phyloP scores from a whole-genome alignment of 2,329 filamentous ascomycete species.

The Colletotrichum sp. region DNA sequence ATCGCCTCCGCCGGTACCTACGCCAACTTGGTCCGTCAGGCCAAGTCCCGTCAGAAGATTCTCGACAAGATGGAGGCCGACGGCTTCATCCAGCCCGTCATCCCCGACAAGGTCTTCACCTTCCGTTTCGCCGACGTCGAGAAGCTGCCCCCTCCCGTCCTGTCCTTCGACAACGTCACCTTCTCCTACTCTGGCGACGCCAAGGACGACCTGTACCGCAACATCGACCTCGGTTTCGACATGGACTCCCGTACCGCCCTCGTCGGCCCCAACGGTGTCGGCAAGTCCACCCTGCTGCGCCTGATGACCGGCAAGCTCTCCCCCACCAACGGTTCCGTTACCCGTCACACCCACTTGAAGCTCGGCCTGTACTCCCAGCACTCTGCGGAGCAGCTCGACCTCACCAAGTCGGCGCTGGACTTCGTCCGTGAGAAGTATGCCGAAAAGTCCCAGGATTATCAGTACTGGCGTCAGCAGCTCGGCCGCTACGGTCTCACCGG shows the following conservation, averaged over 20 bases:
- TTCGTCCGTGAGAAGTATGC: conserved; percentile 97
- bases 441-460: conserved; percentile 91
- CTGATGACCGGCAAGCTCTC: conserved; percentile 97
- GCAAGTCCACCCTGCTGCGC: conserved; percentile 94
- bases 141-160: conserved; percentile 96
- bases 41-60: conserved; percentile 99
- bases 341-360: conserved; percentile 97
- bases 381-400: conserved; percentile 96
- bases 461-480: conserved; percentile 99
- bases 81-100: conserved; percentile 93
- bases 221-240: conserved; percentile 97
- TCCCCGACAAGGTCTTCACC: conserved; percentile 85
- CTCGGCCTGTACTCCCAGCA: conserved; percentile 98
- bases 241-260: conserved; percentile 99
- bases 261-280: conserved; percentile 98
- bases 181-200: conserved; percentile 95
- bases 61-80: conserved; percentile 99
- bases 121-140: conserved; percentile 99
- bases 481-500: conserved; percentile 93
- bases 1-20: conserved; percentile 99
- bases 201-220: conserved; percentile 92
- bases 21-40: conserved; percentile 97
- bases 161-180: conserved; percentile 96
- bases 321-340: conserved; percentile 81
- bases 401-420: conserved; percentile 97